Evolutionary conservation across 257 asterid species (phyloP).

Genomic region (Hygrophila difformis): DNA sequence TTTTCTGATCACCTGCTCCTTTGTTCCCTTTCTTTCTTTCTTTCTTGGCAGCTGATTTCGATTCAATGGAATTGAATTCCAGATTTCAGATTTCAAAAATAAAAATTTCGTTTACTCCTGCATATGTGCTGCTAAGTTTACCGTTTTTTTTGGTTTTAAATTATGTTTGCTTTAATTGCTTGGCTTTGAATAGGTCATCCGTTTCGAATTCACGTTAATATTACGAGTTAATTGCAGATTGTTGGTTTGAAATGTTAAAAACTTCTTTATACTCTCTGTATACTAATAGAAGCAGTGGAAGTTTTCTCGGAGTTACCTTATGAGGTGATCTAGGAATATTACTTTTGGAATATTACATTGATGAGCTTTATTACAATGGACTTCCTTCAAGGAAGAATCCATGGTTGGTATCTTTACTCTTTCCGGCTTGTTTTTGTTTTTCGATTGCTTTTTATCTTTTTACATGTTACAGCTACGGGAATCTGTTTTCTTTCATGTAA

Average conservation of each 20-base stretch:
- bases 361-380: constrained; percentile 4
- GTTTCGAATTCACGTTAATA: constrained; percentile 1
- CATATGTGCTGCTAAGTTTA: neutral
- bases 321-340: constrained; percentile 6
- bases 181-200: constrained; percentile 1
- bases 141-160: neutral
- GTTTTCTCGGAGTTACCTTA: constrained; percentile 4
- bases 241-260: neutral
- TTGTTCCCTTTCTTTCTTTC: neutral
- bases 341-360: constrained; percentile 10
- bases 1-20: constrained; percentile 2
- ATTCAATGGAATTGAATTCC: constrained; percentile 8
- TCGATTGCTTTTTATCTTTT: too few relatives aligned
- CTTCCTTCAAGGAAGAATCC: too few relatives aligned
- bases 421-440: too few relatives aligned
- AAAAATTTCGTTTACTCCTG: neutral
- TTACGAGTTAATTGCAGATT: constrained; percentile 8
- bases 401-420: too few relatives aligned
- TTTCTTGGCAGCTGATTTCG: constrained; percentile 8
- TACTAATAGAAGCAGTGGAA: constrained; percentile 9
- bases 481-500: too few relatives aligned
- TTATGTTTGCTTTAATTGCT: neutral
- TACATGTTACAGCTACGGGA: too few relatives aligned
- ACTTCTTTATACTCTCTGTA: neutral
- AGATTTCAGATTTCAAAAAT: constrained; percentile 11